Evolutionary conservation across 139 green algal genomes (phyloP), one percentile per base, ranked within the genome.

Genomic region (Picochlorum sp.): DNA sequence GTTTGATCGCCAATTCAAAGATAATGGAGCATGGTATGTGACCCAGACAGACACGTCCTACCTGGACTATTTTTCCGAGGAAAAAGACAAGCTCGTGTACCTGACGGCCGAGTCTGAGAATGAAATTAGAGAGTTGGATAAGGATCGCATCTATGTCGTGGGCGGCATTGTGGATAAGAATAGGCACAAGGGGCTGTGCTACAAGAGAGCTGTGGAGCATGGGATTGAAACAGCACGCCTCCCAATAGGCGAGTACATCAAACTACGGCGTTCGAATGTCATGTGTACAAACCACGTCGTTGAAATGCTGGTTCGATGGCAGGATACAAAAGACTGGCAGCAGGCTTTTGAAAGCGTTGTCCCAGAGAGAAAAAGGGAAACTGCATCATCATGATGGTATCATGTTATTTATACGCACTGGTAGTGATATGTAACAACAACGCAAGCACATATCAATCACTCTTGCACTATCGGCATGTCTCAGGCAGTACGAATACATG

Each of bases 101-200:
- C 76, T 95, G 6, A 90, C 88, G 0, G 86, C 89, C 20, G 89
- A 95, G 65, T 84, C 81, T 2, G 30, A 73, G 1, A 70, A 82
- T 49, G 82, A 89, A 70, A 64, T 95, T 4, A 24, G 70, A 1
- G 81, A 69, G 32, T 73, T 95, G n/a, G 83, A 92, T 58, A 44
- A 63, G 0, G 61, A 18, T 38, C 83, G 82, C 58, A 50, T 82
- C 2, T 96, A 95, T 74, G 80, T 96, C 67, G 83, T 96, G 8
- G 89, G 89, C 0, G 89, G 89, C 21, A 78, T 96, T 3, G 84
- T 96, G 15, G 89, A 96, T 73, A 76, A 85, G 54, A 96, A 96
- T 78, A 58, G 80, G 32, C 64, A 86, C 65, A 90, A 86, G 69
- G 61, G 64, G 24, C 52, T 90, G 11, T 89, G 84, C 58, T 67